phyloP scores from a whole-genome alignment of 495 filamentous ascomycete genomes.

The Clohesyomyces aquaticus region DNA sequence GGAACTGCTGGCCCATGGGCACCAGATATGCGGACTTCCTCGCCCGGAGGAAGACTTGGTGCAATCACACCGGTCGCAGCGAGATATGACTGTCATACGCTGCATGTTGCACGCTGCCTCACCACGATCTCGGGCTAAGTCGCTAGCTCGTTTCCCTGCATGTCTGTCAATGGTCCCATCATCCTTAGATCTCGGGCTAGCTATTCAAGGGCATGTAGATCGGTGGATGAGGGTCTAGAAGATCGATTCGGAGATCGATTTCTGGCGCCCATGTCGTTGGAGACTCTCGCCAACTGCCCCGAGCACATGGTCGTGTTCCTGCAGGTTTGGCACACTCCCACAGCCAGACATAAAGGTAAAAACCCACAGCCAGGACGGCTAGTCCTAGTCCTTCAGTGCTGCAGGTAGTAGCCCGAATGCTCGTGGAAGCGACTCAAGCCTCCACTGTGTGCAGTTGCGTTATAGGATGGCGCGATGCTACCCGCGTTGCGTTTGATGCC shows the following conservation, averaged over 20 bases:
- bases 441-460: constrained; percentile 20
- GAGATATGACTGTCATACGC: constrained; percentile 3
- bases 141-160: constrained; percentile 12
- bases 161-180: background rate
- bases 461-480: constrained; percentile 15
- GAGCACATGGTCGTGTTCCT: constrained; percentile 6
- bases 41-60: background rate
- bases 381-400: constrained; percentile 14
- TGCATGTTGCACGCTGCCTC: background rate
- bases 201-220: constrained; percentile 20
- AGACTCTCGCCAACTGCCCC: constrained; percentile 5
- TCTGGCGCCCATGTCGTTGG: constrained; percentile 18
- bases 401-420: constrained; percentile 21
- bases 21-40: background rate
- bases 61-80: background rate
- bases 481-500: constrained; percentile 23
- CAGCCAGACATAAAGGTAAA: constrained; percentile 8
- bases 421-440: constrained; percentile 23
- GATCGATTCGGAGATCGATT: too few relatives aligned
- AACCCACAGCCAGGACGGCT: background rate
- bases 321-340: constrained; percentile 4
- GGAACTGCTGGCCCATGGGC: background rate
- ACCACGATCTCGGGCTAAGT: background rate
- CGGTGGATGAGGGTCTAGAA: constrained; percentile 22
- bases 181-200: constrained; percentile 19